Evolutionary conservation across 768 basidiomycete genomes (phyloP).

Genomic region (Pulveroboletus sp.): DNA sequence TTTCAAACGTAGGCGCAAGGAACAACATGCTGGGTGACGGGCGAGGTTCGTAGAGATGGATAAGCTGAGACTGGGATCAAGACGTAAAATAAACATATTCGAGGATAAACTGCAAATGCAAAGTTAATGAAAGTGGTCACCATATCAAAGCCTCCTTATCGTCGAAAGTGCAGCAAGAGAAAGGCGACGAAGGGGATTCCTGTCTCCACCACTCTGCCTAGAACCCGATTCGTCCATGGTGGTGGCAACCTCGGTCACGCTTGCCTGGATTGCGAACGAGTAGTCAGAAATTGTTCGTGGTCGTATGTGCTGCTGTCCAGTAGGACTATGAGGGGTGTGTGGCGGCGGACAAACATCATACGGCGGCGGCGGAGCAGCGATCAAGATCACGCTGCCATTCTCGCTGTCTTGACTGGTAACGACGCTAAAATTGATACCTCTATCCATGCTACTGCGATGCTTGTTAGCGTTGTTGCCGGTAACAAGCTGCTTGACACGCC

Average conservation of each 20-base stretch:
- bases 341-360: conserved; percentile 14
- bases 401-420: conserved; percentile 28
- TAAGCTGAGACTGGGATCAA: conserved; percentile 1
- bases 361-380: conserved; percentile 29
- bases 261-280: conserved; percentile 19
- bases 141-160: conserved; percentile 20
- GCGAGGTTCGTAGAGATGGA: background rate
- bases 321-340: conserved; percentile 3
- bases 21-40: background rate
- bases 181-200: conserved; percentile 27
- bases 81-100: conserved; percentile 3
- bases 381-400: conserved; percentile 29
- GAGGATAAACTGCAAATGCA: conserved; percentile 1
- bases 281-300: conserved; percentile 22
- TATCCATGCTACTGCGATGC: conserved; percentile 20
- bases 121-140: background rate
- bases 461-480: conserved; percentile 8
- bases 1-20: conserved; percentile 5
- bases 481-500: conserved; percentile 28
- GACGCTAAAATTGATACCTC: conserved; percentile 15
- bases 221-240: conserved; percentile 8
- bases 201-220: conserved; percentile 14
- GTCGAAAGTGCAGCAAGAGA: conserved; percentile 32
- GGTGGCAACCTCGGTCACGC: conserved; percentile 8
- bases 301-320: conserved; percentile 9